Evolutionary conservation across 1,139 yeast species (phyloP).

Genomic region (Wickerhamomyces sp.): DNA sequence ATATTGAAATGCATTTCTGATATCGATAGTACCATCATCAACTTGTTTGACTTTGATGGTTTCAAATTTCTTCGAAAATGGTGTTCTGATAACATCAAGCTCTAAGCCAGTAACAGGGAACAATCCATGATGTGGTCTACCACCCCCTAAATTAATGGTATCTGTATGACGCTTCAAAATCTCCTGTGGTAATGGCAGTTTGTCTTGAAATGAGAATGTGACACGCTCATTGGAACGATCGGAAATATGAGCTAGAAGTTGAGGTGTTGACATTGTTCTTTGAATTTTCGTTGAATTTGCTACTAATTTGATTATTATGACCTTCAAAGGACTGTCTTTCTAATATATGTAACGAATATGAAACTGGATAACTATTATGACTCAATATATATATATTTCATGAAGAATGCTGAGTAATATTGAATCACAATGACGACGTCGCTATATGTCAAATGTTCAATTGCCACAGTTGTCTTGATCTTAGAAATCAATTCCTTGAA

Average conservation of each 20-base stretch:
- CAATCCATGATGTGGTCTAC: slow-evolving; percentile 54
- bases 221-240: slow-evolving; percentile 13
- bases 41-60: slow-evolving; percentile 7
- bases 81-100: slow-evolving; percentile 38
- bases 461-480: too few relatives aligned
- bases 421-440: too few relatives aligned
- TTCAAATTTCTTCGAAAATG: slow-evolving; percentile 19
- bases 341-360: too few relatives aligned
- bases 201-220: slow-evolving; percentile 12
- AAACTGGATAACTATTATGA: too few relatives aligned
- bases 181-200: slow-evolving; percentile 34
- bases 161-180: slow-evolving; percentile 34
- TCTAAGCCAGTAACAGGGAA: slow-evolving; percentile 49
- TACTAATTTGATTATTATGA: too few relatives aligned
- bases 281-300: too few relatives aligned
- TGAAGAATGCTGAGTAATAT: too few relatives aligned
- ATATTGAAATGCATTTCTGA: slow-evolving; percentile 49
- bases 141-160: slow-evolving; percentile 45
- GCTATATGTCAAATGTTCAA: too few relatives aligned
- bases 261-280: too few relatives aligned
- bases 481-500: too few relatives aligned
- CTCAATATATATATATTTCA: too few relatives aligned
- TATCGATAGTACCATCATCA: slow-evolving; percentile 28
- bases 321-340: too few relatives aligned
- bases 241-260: slow-evolving; percentile 9